Base-by-base conservation (phyloP, 306 rosid genomes). In the Dicorynia guianensis region DNA sequence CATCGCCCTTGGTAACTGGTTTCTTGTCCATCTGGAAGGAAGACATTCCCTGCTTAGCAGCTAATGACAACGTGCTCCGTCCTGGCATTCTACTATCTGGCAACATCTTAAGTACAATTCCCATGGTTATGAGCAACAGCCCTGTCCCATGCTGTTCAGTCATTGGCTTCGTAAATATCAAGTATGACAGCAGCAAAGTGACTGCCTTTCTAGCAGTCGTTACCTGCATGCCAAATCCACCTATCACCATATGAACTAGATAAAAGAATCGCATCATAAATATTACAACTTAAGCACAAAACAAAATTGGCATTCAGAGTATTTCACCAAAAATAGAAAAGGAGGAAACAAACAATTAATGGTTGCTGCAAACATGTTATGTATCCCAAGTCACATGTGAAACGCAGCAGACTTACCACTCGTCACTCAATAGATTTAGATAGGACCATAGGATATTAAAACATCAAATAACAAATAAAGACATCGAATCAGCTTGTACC, bases 161-260 rank as follows among this genome's bases (percentile, higher is more conserved):
- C 75, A 87, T 61, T 13, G 91, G 89, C 91, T 89, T 89, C 63
- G 94, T 89, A 42, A 89, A 87, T 71, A 89, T 87, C 76, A 87
- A 3, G 81, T 83, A 87, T 34, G 94, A 89, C 11, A 89, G 81
- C 80, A 89, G 44, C 71, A 89, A 79, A 11, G 91, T 89, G 12
- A 87, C 91, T 19, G 87, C 88, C 69, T 89, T 89, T 75, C 94
- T 85, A n/a, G 88, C 91, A 2, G 94, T 87, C 11, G 89, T 89
- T 11, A 82, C 71, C 90, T 88, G 90, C 79, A 42, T 18, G 15
- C 53, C 75, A 4, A 64, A 75, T 14, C 18, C 17, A 40, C 15
- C 12, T 9, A n/a, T 38, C 18, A 38, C 2, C 17, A 62, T 3
- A 4, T 8, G 5, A 3, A 4, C 11, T 33, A 59, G 44, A 35